phyloP scores from a whole-genome alignment of 768 basidiomycete species.

The Lyophyllum atratum region DNA sequence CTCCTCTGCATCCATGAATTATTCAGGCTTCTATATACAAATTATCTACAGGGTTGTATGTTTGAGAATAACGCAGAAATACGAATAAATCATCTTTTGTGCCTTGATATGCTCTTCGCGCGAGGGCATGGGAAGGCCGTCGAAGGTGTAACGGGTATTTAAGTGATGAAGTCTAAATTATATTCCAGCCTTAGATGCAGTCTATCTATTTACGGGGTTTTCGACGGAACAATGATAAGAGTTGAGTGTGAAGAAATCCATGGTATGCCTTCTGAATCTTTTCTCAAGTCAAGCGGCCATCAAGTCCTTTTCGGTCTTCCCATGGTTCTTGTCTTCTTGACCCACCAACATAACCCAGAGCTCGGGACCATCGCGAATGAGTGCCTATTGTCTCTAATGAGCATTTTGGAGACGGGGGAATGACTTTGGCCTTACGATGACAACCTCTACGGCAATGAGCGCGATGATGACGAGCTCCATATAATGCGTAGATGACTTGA shows the following conservation, averaged over 20 bases:
- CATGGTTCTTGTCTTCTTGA: constrained; percentile 25
- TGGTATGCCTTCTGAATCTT: too few relatives aligned
- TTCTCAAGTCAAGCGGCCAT: not conserved
- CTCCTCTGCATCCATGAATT: not conserved
- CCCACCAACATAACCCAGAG: constrained; percentile 60
- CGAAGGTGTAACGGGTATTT: not conserved
- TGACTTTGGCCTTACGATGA: constrained; percentile 64
- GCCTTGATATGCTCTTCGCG: not conserved
- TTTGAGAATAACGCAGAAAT: not conserved
- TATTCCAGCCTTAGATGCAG: not conserved
- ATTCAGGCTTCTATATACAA: not conserved
- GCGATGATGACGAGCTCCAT: constrained; percentile 97
- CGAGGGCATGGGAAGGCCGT: too few relatives aligned
- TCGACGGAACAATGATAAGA: not conserved
- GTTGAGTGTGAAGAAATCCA: not conserved
- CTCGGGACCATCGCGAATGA: constrained; percentile 80
- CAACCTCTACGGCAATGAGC: constrained; percentile 93
- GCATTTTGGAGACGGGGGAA: not conserved
- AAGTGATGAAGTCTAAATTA: not conserved
- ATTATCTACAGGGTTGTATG: not conserved
- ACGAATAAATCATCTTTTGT: not conserved
- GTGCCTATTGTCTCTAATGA: constrained; percentile 44
- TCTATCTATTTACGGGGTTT: not conserved
- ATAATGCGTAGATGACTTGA: constrained; percentile 82
- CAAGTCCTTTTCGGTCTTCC: not conserved